These are phyloP conservation scores for Umbilicus rupestris DNA, from an alignment of 164 flowering plant genomes.

Conservation along the genomic window DNA sequence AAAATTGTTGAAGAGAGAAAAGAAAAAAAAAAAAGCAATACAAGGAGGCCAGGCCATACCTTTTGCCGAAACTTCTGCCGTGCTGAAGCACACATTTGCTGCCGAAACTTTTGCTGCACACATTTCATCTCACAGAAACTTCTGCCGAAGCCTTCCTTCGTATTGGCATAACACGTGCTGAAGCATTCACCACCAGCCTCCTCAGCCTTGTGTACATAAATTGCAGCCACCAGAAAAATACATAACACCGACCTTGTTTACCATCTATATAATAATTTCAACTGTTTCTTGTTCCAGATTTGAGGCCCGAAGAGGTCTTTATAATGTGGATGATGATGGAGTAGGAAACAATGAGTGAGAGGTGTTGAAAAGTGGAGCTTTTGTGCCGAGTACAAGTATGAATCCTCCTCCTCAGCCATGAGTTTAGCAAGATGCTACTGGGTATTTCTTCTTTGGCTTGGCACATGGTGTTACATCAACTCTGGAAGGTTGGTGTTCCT, in stretches of 20 bases:
- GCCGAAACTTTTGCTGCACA: constrained; percentile 11
- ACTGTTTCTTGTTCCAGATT: too few species aligned
- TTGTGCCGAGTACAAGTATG: too few species aligned
- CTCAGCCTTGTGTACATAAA: constrained; percentile 1
- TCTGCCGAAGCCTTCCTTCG: constrained; percentile 7
- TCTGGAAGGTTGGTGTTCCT: too few species aligned
- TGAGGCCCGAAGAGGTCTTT: too few species aligned
- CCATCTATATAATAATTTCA: constrained; percentile 7
- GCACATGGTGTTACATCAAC: too few species aligned
- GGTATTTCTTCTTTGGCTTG: too few species aligned
- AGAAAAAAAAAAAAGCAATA: neutral
- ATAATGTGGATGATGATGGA: neutral
- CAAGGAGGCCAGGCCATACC: neutral
- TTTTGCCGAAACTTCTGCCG: constrained; percentile 8
- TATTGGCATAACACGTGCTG: constrained; percentile 10
- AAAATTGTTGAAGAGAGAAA: neutral
- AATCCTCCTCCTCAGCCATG: too few species aligned
- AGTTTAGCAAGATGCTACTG: too few species aligned
- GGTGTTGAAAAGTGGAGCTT: constrained; percentile 4
- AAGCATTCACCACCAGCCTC: constrained; percentile 5
- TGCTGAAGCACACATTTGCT: too few species aligned
- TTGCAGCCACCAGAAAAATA: constrained; percentile 5
- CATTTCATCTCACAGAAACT: constrained; percentile 24
- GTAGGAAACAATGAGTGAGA: constrained; percentile 1
- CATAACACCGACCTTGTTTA: constrained; percentile 9